phyloP scores from a whole-genome alignment of 2,329 filamentous ascomycete genomes.

The Teratosphaeria destructans region DNA sequence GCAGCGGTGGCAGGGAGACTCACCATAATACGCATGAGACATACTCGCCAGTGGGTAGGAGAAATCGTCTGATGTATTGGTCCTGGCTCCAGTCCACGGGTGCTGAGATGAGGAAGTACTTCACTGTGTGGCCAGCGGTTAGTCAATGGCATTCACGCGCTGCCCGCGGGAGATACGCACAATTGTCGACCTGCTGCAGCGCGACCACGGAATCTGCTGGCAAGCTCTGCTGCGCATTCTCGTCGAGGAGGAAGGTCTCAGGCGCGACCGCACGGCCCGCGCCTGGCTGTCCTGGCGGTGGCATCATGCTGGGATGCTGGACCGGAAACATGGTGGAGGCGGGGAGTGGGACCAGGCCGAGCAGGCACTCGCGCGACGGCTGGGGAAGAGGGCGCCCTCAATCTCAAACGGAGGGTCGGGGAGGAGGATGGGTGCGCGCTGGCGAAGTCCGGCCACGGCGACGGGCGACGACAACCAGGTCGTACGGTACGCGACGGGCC shows the following conservation, averaged over 20 bases:
- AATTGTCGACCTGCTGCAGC: conserved; percentile 93
- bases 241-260: conserved; percentile 97
- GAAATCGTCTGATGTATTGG: conserved; percentile 91
- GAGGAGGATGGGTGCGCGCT: neutral
- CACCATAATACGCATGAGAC: conserved; percentile 94
- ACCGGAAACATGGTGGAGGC: conserved; percentile 34
- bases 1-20: conserved; percentile 15
- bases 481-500: conserved; percentile 2
- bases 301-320: conserved; percentile 63
- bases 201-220: conserved; percentile 95
- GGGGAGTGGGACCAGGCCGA: conserved; percentile 2
- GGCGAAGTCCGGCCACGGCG: conserved; percentile 1
- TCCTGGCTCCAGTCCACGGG: conserved; percentile 96
- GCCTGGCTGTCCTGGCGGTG: conserved; percentile 56
- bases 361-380: conserved; percentile 1
- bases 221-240: conserved; percentile 89
- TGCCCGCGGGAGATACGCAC: conserved; percentile 43
- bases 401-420: conserved; percentile 8
- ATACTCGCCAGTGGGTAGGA: conserved; percentile 95
- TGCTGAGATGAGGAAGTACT: conserved; percentile 98
- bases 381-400: conserved; percentile 6
- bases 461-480: conserved; percentile 5
- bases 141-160: conserved; percentile 16
- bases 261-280: conserved; percentile 53
- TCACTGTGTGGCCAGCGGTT: conserved; percentile 52